Conservation (phyloP, 1,284 basidiomycete species). For the Cutaneotrichosporon sp. region DNA sequence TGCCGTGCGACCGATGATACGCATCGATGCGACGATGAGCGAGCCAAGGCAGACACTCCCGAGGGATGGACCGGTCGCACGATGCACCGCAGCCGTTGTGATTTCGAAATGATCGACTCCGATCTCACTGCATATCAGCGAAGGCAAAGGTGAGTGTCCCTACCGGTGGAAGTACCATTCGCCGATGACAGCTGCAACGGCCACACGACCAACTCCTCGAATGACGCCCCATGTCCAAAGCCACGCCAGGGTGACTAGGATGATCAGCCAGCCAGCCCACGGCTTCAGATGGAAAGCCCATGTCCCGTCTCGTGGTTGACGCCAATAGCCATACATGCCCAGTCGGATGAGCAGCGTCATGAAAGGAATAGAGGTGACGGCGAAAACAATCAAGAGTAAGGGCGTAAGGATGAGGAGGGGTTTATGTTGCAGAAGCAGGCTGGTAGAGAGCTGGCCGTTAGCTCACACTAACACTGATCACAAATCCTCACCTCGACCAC, state of each 20-base stretch:
- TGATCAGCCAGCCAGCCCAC: constrained; percentile 80
- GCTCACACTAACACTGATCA: background rate
- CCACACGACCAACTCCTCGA: constrained; percentile 71
- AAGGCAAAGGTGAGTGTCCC: constrained; percentile 1
- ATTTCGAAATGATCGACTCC: constrained; percentile 56
- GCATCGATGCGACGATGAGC: constrained; percentile 66
- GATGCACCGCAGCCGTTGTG: constrained; percentile 69
- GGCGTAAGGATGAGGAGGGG: constrained; percentile 77
- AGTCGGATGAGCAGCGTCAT: constrained; percentile 75
- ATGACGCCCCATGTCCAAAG: constrained; percentile 88
- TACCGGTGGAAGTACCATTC: constrained; percentile 89
- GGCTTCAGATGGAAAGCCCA: constrained; percentile 68
- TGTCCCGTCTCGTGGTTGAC: constrained; percentile 43
- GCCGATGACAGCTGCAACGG: constrained; percentile 76
- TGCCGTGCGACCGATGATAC: constrained; percentile 45
- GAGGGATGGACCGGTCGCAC: constrained; percentile 72
- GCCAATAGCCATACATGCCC: constrained; percentile 65
- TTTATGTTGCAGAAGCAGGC: constrained; percentile 70
- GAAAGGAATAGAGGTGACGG: constrained; percentile 76
- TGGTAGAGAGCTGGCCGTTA: constrained; percentile 58
- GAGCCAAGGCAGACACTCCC: constrained; percentile 73
- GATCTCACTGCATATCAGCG: constrained; percentile 12
- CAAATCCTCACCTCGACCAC: constrained; percentile 59
- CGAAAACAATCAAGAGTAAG: constrained; percentile 64
- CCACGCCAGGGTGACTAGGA: constrained; percentile 65